Evolutionary conservation across 1,139 yeast species (phyloP), one percentile per base, ranked within the genome.

Genomic region (Kurtzmaniella quercitrusa): DNA sequence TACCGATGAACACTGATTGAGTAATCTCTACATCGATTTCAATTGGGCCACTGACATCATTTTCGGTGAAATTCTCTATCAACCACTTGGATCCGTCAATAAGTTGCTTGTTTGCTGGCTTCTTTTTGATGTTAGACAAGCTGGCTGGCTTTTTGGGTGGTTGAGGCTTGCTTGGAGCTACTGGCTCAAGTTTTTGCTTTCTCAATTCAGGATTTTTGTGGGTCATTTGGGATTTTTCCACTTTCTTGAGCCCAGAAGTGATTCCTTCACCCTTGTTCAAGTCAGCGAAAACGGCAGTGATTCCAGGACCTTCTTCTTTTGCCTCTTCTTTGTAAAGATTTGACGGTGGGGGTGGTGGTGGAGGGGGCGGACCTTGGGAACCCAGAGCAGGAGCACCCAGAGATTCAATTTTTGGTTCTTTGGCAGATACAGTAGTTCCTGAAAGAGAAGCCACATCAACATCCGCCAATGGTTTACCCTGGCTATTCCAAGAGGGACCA

Each of bases 271-370:
- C 99, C 66, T 83, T 77, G 67, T 85, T 91, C 50, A 94, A 73
- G 52, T 88, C 95, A n/a, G 88, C 84, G 63, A 94, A 93, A 10
- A 94, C 96, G 0, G 98, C 98, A 53, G 74, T 75, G 74, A 91
- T 79, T 38, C 91, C 87, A 37, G 82, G 83, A 19, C 65, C 55
- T 27, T 66, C 50, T 39, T 58, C 39, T 2, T 62, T 43, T 4
- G 68, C 56, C 9, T 65, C 71, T 11, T 71, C 77, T 31, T 31
- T 31, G 52, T 75, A 80, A 54, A 82, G 74, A 12, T 79, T 70
- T 23, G 88, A 72, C 8, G 95, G 93, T 2, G 91, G 87, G 2
- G 95, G 89, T 5, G 88, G 87, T 1, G 74, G 73, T 8, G 73
- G 69, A 18, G 69, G 66, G 4, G 66, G 62, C 12, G 58, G 53